Conservation (phyloP, 2,329 filamentous ascomycete species). For the Huntiella savannae region DNA sequence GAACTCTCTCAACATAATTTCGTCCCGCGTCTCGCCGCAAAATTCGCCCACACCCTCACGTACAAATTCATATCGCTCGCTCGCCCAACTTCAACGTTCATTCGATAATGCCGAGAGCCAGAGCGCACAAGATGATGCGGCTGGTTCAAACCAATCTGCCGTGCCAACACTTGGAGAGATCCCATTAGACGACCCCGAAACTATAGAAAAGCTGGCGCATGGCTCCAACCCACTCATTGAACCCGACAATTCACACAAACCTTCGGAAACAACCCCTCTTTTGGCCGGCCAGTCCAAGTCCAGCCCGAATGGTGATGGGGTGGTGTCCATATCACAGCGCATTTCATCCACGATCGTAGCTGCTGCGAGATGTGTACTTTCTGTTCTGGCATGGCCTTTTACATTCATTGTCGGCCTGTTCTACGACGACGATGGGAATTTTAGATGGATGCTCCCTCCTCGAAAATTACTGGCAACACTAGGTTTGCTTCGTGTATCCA, state of each 20-base stretch:
- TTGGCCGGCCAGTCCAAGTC: slow-evolving; percentile 14
- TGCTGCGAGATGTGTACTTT: slow-evolving; percentile 59
- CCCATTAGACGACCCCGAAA: slow-evolving; percentile 19
- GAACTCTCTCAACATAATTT: slow-evolving; percentile 94
- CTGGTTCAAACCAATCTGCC: slow-evolving; percentile 14
- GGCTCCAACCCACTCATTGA: slow-evolving; percentile 16
- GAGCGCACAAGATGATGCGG: slow-evolving; percentile 22
- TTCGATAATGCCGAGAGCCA: slow-evolving; percentile 8
- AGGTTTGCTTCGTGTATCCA: not conserved
- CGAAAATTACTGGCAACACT: slow-evolving; percentile 34
- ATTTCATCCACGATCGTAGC: slow-evolving; percentile 55
- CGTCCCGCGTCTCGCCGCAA: slow-evolving; percentile 54
- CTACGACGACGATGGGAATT: slow-evolving; percentile 60
- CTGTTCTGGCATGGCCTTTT: slow-evolving; percentile 59
- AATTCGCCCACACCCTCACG: slow-evolving; percentile 36
- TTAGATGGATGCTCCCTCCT: slow-evolving; percentile 59
- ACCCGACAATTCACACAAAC: slow-evolving; percentile 13
- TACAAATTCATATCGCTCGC: slow-evolving; percentile 39
- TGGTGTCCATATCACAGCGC: slow-evolving; percentile 44
- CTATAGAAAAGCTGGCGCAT: slow-evolving; percentile 11
- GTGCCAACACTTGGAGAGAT: slow-evolving; percentile 4
- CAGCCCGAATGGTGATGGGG: slow-evolving; percentile 18
- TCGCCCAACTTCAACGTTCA: slow-evolving; percentile 26
- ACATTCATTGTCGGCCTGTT: slow-evolving; percentile 70
- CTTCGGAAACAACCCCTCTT: slow-evolving; percentile 49